Conservation (phyloP, 306 rosid species). For the Purshia tridentata region DNA sequence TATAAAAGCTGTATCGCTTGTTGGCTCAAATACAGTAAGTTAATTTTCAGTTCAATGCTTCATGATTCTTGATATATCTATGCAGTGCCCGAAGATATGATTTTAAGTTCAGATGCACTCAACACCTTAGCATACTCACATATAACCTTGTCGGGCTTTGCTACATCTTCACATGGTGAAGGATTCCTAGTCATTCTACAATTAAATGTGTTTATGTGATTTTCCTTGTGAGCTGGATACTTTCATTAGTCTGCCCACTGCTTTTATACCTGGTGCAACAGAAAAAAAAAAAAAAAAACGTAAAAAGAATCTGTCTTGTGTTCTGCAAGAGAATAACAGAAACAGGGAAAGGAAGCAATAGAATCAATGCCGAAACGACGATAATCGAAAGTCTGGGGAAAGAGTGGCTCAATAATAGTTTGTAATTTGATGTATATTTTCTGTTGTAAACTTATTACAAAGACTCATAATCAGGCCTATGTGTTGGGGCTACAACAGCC, state of each 20-base stretch:
- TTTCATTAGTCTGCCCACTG: background rate
- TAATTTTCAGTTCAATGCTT: conserved; percentile 15
- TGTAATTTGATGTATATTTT: background rate
- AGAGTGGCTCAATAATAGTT: background rate
- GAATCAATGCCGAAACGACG: background rate
- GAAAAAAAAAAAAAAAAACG: background rate
- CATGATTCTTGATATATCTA: background rate
- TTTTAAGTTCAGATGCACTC: conserved; percentile 10
- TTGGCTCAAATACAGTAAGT: conserved; percentile 63
- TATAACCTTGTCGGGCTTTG: background rate
- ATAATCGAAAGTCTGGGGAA: background rate
- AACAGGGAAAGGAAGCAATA: background rate
- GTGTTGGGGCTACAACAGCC: background rate
- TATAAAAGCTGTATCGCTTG: conserved; percentile 61
- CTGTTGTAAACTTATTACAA: background rate
- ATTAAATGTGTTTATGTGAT: background rate
- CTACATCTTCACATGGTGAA: background rate
- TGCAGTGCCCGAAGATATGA: background rate
- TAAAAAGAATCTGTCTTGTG: too few species aligned
- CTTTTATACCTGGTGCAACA: background rate
- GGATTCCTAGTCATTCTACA: background rate
- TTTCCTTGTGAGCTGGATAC: conserved; percentile 15
- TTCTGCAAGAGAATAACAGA: too few species aligned
- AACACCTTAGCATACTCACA: background rate
- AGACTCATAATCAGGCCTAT: background rate